phyloP scores from a whole-genome alignment of 441 rosid species.

The Gossypium aridum region DNA sequence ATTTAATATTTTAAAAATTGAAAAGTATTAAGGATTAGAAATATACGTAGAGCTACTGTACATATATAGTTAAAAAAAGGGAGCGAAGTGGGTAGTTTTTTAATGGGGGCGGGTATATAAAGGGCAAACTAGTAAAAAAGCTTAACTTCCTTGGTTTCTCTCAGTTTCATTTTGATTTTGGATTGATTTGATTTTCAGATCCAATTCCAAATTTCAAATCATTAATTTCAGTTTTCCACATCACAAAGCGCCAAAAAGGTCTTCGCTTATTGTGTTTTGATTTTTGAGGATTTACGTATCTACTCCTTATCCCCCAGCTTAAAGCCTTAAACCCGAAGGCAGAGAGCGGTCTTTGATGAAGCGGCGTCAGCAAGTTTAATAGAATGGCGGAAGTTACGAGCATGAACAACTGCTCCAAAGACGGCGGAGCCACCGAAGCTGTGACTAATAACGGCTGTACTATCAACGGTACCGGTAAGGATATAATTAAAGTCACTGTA shows the following conservation, averaged over 20 bases:
- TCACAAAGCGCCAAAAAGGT: not conserved
- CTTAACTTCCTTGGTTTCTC: not conserved
- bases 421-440: slow-evolving; percentile 14
- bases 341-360: slow-evolving; percentile 10
- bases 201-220: not conserved
- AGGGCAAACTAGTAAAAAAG: not conserved
- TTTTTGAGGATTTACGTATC: not conserved
- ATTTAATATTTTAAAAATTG: too few relatives aligned
- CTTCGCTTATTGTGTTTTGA: not conserved
- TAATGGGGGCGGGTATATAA: not conserved
- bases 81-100: not conserved
- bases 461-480: not conserved
- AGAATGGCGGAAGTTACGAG: slow-evolving; percentile 38
- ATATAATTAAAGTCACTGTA: not conserved
- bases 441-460: not conserved
- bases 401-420: slow-evolving; percentile 18
- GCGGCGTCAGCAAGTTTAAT: slow-evolving; percentile 6
- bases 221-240: not conserved
- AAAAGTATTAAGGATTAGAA: too few relatives aligned
- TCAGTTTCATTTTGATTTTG: not conserved
- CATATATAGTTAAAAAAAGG: not conserved
- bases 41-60: too few relatives aligned
- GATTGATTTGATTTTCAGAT: not conserved
- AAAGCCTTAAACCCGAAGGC: not conserved
- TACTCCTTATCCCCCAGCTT: not conserved